phyloP scores from a whole-genome alignment of 2,329 filamentous ascomycete species.

The Colletotrichum zoysiae region DNA sequence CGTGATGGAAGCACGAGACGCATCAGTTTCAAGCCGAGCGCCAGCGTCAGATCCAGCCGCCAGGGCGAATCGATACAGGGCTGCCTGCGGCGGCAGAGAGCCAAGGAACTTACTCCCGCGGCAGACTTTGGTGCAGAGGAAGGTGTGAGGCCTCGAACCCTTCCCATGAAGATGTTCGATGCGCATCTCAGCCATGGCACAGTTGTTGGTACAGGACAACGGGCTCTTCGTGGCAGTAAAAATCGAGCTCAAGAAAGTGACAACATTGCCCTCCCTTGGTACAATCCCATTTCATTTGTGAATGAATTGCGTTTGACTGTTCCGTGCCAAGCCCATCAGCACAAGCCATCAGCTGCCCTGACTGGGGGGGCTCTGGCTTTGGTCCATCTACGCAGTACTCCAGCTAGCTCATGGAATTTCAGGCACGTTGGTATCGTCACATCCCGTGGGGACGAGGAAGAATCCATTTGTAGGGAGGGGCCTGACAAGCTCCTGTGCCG shows the following conservation, averaged over 20 bases:
- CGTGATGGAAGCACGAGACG: conserved; percentile 13
- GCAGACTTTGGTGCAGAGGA: conserved; percentile 2
- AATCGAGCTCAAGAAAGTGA: neutral
- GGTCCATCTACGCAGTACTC: neutral
- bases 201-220: no score
- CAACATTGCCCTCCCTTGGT: neutral
- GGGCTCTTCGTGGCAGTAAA: neutral
- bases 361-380: neutral
- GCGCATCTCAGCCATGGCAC: conserved; percentile 10
- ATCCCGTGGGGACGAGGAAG: neutral
- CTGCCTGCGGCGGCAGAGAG: neutral
- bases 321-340: conserved; percentile 20
- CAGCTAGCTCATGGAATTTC: neutral
- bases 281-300: neutral
- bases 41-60: neutral
- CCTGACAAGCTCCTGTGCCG: neutral
- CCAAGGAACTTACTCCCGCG: neutral
- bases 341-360: conserved; percentile 13
- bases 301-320: neutral
- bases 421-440: neutral
- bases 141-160: neutral
- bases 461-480: neutral
- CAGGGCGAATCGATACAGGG: conserved; percentile 12
- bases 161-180: conserved; percentile 3
- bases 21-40: neutral